Evolutionary conservation across 257 asterid species (phyloP).

Genomic region (Cinchona pubescens): DNA sequence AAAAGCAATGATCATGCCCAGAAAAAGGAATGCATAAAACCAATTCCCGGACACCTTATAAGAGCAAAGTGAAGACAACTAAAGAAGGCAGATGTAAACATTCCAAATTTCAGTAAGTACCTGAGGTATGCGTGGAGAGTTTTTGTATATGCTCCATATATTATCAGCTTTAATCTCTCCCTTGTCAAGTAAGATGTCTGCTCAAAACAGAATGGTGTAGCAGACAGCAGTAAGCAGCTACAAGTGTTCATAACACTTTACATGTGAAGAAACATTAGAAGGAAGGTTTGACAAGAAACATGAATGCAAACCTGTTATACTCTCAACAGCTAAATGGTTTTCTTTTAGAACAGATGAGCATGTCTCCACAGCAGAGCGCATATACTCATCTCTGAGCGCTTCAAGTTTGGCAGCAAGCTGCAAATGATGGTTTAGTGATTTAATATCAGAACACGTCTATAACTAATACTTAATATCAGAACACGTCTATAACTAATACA

Average conservation of each 20-base stretch:
- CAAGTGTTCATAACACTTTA: background rate
- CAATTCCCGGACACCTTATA: background rate
- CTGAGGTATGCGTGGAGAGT: constrained; percentile 69
- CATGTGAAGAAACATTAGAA: background rate
- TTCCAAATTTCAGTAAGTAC: constrained; percentile 29
- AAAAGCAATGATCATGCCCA: too few relatives aligned
- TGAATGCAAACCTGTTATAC: constrained; percentile 59
- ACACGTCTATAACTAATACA: background rate
- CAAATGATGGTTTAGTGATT: constrained; percentile 28
- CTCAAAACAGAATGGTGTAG: constrained; percentile 28
- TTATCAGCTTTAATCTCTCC: constrained; percentile 89
- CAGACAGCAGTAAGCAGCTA: constrained; percentile 24
- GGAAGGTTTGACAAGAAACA: constrained; percentile 11
- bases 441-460: too few relatives aligned
- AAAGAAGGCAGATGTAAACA: constrained; percentile 12
- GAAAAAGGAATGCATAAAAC: background rate
- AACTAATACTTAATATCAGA: background rate
- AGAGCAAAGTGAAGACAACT: constrained; percentile 1
- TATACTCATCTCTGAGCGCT: constrained; percentile 90
- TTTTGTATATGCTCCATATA: constrained; percentile 69
- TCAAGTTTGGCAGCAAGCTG: constrained; percentile 90
- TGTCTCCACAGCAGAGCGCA: constrained; percentile 84
- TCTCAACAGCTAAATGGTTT: constrained; percentile 75
- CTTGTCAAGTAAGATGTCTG: constrained; percentile 80
- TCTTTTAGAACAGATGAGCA: constrained; percentile 64